phyloP scores from a whole-genome alignment of 2,329 filamentous ascomycete species.

The Scopulariopsis brevicaulis region DNA sequence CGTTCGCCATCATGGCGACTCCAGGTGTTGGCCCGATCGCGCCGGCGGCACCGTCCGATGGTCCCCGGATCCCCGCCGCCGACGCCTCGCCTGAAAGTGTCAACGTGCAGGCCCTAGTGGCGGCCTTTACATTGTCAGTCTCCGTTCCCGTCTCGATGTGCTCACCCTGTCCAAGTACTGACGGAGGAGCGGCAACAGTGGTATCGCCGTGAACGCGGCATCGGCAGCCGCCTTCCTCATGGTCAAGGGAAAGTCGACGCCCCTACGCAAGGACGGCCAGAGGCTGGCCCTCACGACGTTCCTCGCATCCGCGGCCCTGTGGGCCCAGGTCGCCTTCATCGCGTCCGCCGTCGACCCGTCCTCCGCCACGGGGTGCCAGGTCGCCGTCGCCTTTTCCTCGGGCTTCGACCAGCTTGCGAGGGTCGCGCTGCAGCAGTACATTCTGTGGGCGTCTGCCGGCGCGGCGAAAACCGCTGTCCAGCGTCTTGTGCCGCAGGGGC shows the following conservation, averaged over 20 bases:
- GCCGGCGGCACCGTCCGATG: slow-evolving; percentile 1
- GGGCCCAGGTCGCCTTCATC: slow-evolving; percentile 41
- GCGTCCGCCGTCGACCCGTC: slow-evolving; percentile 32
- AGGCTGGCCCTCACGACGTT: slow-evolving; percentile 53
- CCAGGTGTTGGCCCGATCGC: slow-evolving; percentile 1
- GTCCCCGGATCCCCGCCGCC: slow-evolving; percentile 7
- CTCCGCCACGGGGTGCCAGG: slow-evolving; percentile 34
- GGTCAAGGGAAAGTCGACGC: slow-evolving; percentile 33
- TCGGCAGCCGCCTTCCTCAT: slow-evolving; percentile 32
- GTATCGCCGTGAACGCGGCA: slow-evolving; percentile 41
- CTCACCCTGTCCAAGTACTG: not conserved
- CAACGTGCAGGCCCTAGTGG: slow-evolving; percentile 35
- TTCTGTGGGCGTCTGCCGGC: slow-evolving; percentile 37
- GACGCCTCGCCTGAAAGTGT: slow-evolving; percentile 22
- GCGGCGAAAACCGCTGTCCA: slow-evolving; percentile 23
- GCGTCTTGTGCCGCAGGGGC: slow-evolving; percentile 29
- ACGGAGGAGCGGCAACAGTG: slow-evolving; percentile 20
- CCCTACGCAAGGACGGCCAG: slow-evolving; percentile 43
- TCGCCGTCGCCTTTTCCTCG: slow-evolving; percentile 37
- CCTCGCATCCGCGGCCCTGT: slow-evolving; percentile 36
- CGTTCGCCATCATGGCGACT: slow-evolving; percentile 1
- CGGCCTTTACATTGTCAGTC: slow-evolving; percentile 44
- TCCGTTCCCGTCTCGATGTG: not conserved
- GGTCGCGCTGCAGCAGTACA: slow-evolving; percentile 38
- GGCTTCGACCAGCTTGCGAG: slow-evolving; percentile 46